These are phyloP conservation scores for Paecilomyces formosus DNA, from an alignment of 2,329 filamentous ascomycete genomes.

Conservation along the genomic window DNA sequence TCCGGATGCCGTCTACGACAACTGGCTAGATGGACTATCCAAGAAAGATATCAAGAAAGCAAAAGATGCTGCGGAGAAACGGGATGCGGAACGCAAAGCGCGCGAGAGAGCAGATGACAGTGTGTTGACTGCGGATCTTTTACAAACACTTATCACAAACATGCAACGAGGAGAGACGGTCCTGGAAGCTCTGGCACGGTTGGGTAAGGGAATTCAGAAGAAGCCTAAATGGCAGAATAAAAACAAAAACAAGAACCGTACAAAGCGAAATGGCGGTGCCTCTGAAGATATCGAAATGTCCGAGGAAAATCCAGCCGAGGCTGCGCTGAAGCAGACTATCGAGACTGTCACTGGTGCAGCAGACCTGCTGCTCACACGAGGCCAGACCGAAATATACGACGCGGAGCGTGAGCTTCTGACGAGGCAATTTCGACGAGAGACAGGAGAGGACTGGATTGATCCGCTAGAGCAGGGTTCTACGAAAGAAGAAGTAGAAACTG, in stretches of 20 bases:
- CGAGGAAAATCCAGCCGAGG: slow-evolving; percentile 61
- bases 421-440: slow-evolving; percentile 75
- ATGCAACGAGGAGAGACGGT: slow-evolving; percentile 78
- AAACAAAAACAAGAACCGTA: slow-evolving; percentile 45
- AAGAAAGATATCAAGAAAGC: slow-evolving; percentile 91
- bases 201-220: slow-evolving; percentile 59
- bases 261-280: slow-evolving; percentile 34
- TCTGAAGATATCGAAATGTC: slow-evolving; percentile 63
- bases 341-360: slow-evolving; percentile 81
- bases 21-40: slow-evolving; percentile 84
- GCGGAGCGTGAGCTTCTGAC: slow-evolving; percentile 75
- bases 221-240: slow-evolving; percentile 58
- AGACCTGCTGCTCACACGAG: slow-evolving; percentile 74
- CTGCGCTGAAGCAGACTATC: slow-evolving; percentile 63
- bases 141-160: slow-evolving; percentile 63
- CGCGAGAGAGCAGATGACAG: slow-evolving; percentile 68
- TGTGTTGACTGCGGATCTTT: slow-evolving; percentile 63
- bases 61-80: slow-evolving; percentile 76
- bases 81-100: slow-evolving; percentile 67
- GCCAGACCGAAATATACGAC: slow-evolving; percentile 87
- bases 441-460: slow-evolving; percentile 76
- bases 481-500: slow-evolving; percentile 25
- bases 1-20: slow-evolving; percentile 82
- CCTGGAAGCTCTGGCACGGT: slow-evolving; percentile 75
- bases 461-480: slow-evolving; percentile 21